phyloP scores from a whole-genome alignment of 2,329 filamentous ascomycete genomes.

The Sporothrix curviconia region DNA sequence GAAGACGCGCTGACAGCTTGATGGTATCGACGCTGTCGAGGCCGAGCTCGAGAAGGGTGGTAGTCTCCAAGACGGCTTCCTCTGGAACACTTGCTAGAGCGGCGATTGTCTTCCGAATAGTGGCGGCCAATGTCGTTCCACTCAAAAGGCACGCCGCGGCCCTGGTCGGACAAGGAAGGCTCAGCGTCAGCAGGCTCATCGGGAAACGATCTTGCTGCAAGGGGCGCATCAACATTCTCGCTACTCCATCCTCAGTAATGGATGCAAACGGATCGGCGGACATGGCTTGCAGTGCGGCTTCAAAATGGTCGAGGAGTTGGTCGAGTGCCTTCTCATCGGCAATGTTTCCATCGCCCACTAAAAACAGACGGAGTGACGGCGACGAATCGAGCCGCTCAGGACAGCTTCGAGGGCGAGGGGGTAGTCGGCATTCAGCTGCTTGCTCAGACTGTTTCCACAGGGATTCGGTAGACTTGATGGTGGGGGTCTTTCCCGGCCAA shows the following conservation, averaged over 20 bases:
- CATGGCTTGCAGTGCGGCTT: constrained; percentile 25
- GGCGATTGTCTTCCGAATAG: constrained; percentile 60
- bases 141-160: too few species aligned
- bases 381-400: constrained; percentile 29
- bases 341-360: constrained; percentile 49
- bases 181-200: too few species aligned
- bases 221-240: neutral
- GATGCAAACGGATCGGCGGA: constrained; percentile 11
- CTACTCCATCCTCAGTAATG: neutral
- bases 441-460: constrained; percentile 52
- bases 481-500: constrained; percentile 29
- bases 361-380: constrained; percentile 42
- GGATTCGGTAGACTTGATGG: neutral
- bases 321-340: constrained; percentile 28
- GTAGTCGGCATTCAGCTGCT: constrained; percentile 55
- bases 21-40: constrained; percentile 91
- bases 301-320: constrained; percentile 36
- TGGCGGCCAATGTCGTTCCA: constrained; percentile 48
- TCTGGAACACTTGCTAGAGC: constrained; percentile 48
- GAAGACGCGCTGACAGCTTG: constrained; percentile 69
- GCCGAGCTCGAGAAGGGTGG: constrained; percentile 72
- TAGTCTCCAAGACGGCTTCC: constrained; percentile 47
- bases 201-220: too few species aligned
- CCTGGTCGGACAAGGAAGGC: too few species aligned
- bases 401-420: constrained; percentile 71